Evolutionary conservation across 2,329 filamentous ascomycete species (phyloP), one percentile per base, ranked within the genome.

Genomic region (Albifimbria verrucaria): DNA sequence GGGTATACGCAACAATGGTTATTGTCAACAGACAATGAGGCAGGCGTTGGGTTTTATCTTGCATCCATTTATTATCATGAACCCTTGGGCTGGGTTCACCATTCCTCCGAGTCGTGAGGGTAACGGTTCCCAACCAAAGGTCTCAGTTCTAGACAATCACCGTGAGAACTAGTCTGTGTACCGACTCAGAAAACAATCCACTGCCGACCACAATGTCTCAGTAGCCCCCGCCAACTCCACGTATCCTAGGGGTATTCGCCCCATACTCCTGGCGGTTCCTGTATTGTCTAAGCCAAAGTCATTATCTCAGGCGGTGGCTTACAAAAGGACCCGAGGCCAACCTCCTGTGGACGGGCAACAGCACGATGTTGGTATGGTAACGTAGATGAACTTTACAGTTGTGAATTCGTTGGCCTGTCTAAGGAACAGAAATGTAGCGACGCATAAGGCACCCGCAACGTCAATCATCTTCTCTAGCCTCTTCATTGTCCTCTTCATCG

Each of bases 401-500:
- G n/a, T n/a, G n/a, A n/a, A n/a, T n/a, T n/a, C n/a, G n/a, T n/a
- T n/a, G n/a, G n/a, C n/a, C n/a, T n/a, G n/a, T n/a, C n/a, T n/a
- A n/a, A n/a, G n/a, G n/a, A n/a, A n/a, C n/a, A n/a, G n/a, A n/a
- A n/a, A n/a, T n/a, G n/a, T n/a, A n/a, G n/a, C n/a, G n/a, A n/a
- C n/a, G n/a, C n/a, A n/a, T n/a, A 15, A 15, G 18, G 32, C 18
- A 39, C 11, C 4, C 5, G 5, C 12, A 12, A 42, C 47, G 39
- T 51, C 23, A 46, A 24, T 15, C 9, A 25, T 45, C 43, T 45
- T 7, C 15, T 45, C 12, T 32, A 25, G 24, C 36, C 25, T 36
- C 51, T 11, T 62, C 57, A 3, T 60, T 59, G 1, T 52, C 54
- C 20, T 54, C 62, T 12, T 59, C 64, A 3, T 64, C 69, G 4